Conservation (phyloP, 371 early-diverging fungal genomes). For the Syncephalastrum sp. region DNA sequence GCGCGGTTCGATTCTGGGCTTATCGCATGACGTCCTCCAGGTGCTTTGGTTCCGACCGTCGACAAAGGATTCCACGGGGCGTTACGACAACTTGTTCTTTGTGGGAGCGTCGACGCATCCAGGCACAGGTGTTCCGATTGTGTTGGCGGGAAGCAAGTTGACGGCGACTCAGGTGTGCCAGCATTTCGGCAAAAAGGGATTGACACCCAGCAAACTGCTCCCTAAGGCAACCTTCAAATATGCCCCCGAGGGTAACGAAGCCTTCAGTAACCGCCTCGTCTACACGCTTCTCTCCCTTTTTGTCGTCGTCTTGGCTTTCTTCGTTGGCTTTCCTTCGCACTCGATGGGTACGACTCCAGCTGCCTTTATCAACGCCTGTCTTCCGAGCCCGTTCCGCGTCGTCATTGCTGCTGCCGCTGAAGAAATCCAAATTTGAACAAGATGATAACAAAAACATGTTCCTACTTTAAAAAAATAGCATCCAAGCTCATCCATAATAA, state of each 20-base stretch:
- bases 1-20: slow-evolving; percentile 62
- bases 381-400: slow-evolving; percentile 29
- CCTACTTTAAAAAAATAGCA: too few relatives aligned
- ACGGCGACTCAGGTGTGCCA: slow-evolving; percentile 49
- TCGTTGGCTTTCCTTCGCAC: slow-evolving; percentile 27
- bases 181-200: slow-evolving; percentile 26
- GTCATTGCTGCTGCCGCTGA: not conserved
- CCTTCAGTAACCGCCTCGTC: slow-evolving; percentile 1
- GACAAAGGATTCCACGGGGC: slow-evolving; percentile 50
- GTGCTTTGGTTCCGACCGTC: slow-evolving; percentile 63
- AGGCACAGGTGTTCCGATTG: slow-evolving; percentile 70
- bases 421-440: too few relatives aligned
- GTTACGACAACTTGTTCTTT: slow-evolving; percentile 61
- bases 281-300: slow-evolving; percentile 14
- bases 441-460: too few relatives aligned
- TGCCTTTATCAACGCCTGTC: slow-evolving; percentile 36
- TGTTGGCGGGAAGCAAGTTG: slow-evolving; percentile 57
- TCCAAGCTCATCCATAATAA: too few relatives aligned
- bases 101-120: slow-evolving; percentile 69
- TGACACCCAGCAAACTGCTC: slow-evolving; percentile 9
- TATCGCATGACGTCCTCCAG: slow-evolving; percentile 57
- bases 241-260: slow-evolving; percentile 6
- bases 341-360: slow-evolving; percentile 26
- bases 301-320: slow-evolving; percentile 22
- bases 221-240: not conserved